Percentiles rank a stretch among this genome's conserved stretches.
phyloP scores from a whole-genome alignment of 176 grass and related monocot genomes.

The Raddia guianensis region DNA sequence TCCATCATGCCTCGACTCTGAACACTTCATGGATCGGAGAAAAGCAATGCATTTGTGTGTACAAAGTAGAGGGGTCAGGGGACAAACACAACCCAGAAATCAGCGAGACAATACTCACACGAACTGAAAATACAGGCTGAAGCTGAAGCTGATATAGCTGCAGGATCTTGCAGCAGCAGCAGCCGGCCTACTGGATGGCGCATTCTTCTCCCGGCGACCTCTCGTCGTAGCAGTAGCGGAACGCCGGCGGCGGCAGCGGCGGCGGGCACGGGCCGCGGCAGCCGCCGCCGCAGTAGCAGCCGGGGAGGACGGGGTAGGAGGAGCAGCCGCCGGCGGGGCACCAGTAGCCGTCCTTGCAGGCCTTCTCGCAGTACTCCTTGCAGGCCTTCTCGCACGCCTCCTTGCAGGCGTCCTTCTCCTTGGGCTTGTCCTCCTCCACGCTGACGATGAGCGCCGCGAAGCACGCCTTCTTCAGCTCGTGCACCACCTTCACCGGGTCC shows the following conservation, averaged over 20 bases:
- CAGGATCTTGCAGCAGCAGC: too few species aligned
- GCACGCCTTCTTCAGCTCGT: conserved; percentile 49
- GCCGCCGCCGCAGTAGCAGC: conserved; percentile 7
- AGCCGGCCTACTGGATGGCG: conserved; percentile 43
- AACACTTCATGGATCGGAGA: too few species aligned
- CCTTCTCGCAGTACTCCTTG: conserved; percentile 47
- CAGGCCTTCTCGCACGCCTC: conserved; percentile 49
- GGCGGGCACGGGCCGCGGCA: background rate
- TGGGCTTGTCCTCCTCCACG: conserved; percentile 54
- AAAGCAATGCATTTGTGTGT: too few species aligned
- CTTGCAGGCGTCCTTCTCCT: conserved; percentile 45
- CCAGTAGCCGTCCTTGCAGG: background rate
- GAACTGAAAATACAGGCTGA: background rate
- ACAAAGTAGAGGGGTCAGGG: too few species aligned
- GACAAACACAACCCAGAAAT: background rate
- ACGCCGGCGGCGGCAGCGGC: background rate
- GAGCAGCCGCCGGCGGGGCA: background rate
- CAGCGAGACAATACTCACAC: background rate
- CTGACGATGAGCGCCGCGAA: conserved; percentile 39
- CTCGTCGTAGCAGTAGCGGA: conserved; percentile 23
- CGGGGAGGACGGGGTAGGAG: background rate
- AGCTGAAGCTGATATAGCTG: too few species aligned
- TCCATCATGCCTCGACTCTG: too few species aligned
- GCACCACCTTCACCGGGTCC: conserved; percentile 55
- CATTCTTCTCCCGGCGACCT: conserved; percentile 20